Base-by-base conservation (phyloP, 805 yeast species). In the Teunomyces stri region DNA sequence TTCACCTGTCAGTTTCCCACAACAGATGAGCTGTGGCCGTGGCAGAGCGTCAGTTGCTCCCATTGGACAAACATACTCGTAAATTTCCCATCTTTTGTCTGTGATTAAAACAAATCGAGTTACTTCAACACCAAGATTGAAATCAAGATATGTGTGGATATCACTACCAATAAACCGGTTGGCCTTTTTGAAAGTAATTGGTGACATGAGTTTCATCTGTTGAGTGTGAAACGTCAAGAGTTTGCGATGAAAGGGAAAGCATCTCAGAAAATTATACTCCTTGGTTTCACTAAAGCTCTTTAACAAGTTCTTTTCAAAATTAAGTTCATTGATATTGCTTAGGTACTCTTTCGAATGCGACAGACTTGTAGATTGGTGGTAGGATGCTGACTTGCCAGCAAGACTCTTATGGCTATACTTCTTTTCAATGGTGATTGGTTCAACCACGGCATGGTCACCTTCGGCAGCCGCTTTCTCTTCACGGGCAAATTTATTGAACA, bases 171-270 rank as follows among this genome's bases (percentile, higher is more conserved):
- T 58, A 46, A 64, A 69, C 16, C 68, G 52, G 5, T 61, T 34
- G 9, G 51, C 47, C 48, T 64, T 68, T 45, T 60, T 69, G 50
- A 60, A 59, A 1, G 62, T 54, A 11, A 51, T 40, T 9, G 46
- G 55, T 6, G 59, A 46, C 10, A 59, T 51, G 35, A 64, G 53
- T 48, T 64, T 69, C 75, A 39, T 81, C 74, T 49, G 87, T 75
- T 45, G 89, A 63, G 65, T 82, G 68, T 53, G 82, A 72, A 59
- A 78, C 68, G 54, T 76, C 51, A 66, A 76, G 69, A 44, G 81
- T 68, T 64, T 84, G 49, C 96, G 75, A 60, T 85, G 87, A 46
- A 82, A 80, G 0, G 97, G 97, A 65, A 89, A 90, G 56, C 92
- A 88, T 56, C 83, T 85, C 5, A 84, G 82, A 62, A 84, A 89